These are phyloP conservation scores for Globisporangium splendens DNA, from an alignment of 352 stramenopile species.

Conservation along the genomic window DNA sequence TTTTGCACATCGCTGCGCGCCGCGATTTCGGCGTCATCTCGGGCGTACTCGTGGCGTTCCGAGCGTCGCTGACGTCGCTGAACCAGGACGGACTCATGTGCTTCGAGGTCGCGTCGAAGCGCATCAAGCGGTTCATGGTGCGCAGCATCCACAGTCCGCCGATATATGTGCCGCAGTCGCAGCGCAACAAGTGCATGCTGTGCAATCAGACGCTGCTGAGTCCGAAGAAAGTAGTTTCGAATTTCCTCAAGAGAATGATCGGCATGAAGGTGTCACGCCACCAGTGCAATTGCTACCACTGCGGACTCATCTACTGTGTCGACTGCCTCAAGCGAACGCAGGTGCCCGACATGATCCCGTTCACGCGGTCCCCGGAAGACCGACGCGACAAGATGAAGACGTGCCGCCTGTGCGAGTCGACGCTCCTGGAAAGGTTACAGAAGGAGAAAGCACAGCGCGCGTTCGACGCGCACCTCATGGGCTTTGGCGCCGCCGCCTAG, in stretches of 20 bases:
- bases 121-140: constrained; percentile 68
- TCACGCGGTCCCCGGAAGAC: constrained; percentile 54
- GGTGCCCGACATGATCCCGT: constrained; percentile 46
- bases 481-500: constrained; percentile 24
- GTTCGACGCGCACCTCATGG: constrained; percentile 59
- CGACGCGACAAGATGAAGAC: constrained; percentile 50
- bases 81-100: constrained; percentile 76
- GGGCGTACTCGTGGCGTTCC: constrained; percentile 56
- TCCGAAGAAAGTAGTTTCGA: constrained; percentile 41
- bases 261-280: constrained; percentile 38
- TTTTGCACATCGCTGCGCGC: constrained; percentile 57
- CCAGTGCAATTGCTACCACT: constrained; percentile 83
- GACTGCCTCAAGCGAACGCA: constrained; percentile 54
- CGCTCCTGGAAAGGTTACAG: constrained; percentile 55
- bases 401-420: constrained; percentile 55
- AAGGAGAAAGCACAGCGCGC: constrained; percentile 45
- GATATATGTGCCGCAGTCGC: constrained; percentile 40
- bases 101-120: constrained; percentile 62
- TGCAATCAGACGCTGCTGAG: constrained; percentile 54
- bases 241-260: constrained; percentile 56
- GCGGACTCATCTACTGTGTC: constrained; percentile 68
- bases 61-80: constrained; percentile 53
- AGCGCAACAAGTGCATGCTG: constrained; percentile 72
- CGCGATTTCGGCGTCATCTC: constrained; percentile 51
- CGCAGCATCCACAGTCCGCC: constrained; percentile 50